Percentiles rank a stretch among this genome's conserved stretches.
These are phyloP conservation scores for Paxillus involutus DNA, from an alignment of 768 basidiomycete species.

Conservation along the genomic window DNA sequence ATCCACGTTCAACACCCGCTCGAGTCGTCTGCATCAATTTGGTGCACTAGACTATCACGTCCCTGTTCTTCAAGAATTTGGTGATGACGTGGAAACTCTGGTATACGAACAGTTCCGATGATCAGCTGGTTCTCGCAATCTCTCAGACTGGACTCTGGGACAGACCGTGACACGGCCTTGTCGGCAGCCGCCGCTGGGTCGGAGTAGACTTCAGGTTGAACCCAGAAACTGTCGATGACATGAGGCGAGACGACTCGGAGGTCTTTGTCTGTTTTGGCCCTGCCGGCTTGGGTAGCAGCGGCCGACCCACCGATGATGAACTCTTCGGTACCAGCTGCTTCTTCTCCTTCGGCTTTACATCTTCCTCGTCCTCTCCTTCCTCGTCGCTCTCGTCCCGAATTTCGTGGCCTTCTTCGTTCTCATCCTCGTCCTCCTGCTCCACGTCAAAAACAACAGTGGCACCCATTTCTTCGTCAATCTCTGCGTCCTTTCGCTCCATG, in stretches of 20 bases:
- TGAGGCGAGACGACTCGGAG: slow-evolving; percentile 72
- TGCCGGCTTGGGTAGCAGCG: slow-evolving; percentile 41
- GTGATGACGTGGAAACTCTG: too few relatives aligned
- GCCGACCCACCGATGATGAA: slow-evolving; percentile 78
- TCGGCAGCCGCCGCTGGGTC: too few relatives aligned
- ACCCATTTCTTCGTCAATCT: slow-evolving; percentile 93
- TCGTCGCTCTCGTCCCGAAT: slow-evolving; percentile 81
- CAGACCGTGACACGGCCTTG: too few relatives aligned
- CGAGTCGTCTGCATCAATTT: slow-evolving; percentile 86
- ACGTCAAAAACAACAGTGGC: slow-evolving; percentile 98
- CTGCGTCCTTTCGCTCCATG: slow-evolving; percentile 77
- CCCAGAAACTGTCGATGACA: slow-evolving; percentile 96
- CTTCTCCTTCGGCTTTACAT: slow-evolving; percentile 44
- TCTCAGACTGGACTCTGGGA: too few relatives aligned
- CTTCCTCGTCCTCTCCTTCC: slow-evolving; percentile 53
- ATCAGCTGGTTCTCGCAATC: too few relatives aligned
- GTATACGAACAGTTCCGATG: too few relatives aligned
- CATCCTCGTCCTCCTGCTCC: slow-evolving; percentile 91
- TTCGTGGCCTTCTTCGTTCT: slow-evolving; percentile 88
- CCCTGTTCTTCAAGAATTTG: too few relatives aligned
- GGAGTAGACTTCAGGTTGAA: slow-evolving; percentile 89
- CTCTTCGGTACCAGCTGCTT: slow-evolving; percentile 59
- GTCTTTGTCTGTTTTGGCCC: slow-evolving; percentile 77
- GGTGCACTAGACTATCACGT: too few relatives aligned
- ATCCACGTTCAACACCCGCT: slow-evolving; percentile 87